A percentile compares a stretch with the other conserved stretches of the same genome.
These are phyloP conservation scores for Exophiala spinifera DNA, from an alignment of 2,329 filamentous ascomycete genomes.

Conservation along the genomic window DNA sequence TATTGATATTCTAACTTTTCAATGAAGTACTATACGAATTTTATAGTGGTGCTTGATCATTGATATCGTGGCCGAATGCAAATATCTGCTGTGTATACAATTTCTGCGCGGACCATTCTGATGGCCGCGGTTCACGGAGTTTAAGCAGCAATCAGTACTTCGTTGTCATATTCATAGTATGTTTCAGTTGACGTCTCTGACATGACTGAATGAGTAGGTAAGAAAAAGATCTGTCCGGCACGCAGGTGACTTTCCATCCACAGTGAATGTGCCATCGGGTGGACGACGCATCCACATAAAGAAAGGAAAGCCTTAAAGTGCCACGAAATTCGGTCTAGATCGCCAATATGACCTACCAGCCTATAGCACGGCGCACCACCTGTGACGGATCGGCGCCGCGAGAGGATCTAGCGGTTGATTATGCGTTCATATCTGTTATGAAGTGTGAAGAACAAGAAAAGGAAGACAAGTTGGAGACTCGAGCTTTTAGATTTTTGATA, in stretches of 20 bases:
- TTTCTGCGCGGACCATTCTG: too few relatives aligned
- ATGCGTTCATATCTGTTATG: slow-evolving; percentile 27
- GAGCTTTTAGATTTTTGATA: slow-evolving; percentile 4
- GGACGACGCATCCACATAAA: slow-evolving; percentile 6
- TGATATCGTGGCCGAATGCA: too few relatives aligned
- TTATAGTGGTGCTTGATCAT: too few relatives aligned
- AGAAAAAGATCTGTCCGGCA: slow-evolving; percentile 23
- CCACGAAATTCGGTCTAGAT: slow-evolving; percentile 27
- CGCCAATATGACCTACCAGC: slow-evolving; percentile 31
- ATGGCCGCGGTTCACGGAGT: too few relatives aligned
- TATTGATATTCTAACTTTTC: too few relatives aligned
- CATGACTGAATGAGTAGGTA: too few relatives aligned
- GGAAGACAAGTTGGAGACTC: slow-evolving; percentile 2
- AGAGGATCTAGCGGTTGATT: slow-evolving; percentile 29
- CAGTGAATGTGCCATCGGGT: slow-evolving; percentile 3
- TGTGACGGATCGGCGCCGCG: neutral
- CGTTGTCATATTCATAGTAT: too few relatives aligned
- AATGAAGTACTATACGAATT: too few relatives aligned
- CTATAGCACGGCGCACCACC: slow-evolving; percentile 14
- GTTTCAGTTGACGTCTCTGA: neutral
- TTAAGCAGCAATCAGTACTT: too few relatives aligned
- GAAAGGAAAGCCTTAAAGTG: slow-evolving; percentile 27
- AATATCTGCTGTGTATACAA: too few relatives aligned
- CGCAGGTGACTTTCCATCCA: slow-evolving; percentile 30
- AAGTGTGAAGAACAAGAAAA: slow-evolving; percentile 24